Conservation (phyloP, 371 early-diverging fungal genomes). For the Nematocida sp. region DNA sequence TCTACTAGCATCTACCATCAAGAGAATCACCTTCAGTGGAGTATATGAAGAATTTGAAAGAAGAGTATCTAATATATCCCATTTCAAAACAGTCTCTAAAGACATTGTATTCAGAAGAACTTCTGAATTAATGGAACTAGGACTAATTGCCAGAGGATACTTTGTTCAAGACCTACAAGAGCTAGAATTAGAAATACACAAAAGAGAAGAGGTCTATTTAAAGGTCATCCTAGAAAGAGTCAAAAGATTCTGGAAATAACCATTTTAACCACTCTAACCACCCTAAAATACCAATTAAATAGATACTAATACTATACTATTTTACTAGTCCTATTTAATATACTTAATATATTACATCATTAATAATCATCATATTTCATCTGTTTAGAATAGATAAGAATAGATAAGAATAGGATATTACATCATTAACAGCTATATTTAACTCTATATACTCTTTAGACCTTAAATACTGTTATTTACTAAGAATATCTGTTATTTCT, state of each 20-base stretch:
- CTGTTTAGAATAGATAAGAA: no score
- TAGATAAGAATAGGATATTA: not conserved
- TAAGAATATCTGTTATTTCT: no score
- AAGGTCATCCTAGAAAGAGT: conserved; percentile 44
- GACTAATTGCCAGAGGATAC: conserved; percentile 22
- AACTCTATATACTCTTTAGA: no score
- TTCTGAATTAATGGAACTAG: conserved; percentile 11
- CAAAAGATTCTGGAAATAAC: conserved; percentile 24
- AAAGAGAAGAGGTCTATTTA: conserved; percentile 26
- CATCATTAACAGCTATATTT: not conserved
- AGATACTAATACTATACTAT: no score
- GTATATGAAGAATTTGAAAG: conserved; percentile 47
- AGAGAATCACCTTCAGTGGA: conserved; percentile 27
- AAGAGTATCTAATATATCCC: not conserved
- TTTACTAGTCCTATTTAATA: no score
- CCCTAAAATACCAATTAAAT: not conserved
- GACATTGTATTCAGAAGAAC: conserved; percentile 20
- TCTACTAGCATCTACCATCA: conserved; percentile 15
- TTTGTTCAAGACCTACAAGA: conserved; percentile 11
- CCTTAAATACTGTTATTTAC: no score
- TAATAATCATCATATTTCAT: no score
- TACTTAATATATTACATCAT: no score
- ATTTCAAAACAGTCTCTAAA: not conserved
- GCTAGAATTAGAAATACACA: conserved; percentile 20
- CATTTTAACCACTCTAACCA: not conserved